Base-by-base conservation (phyloP, 2,329 filamentous ascomycete species). In the Diaporthe nobilis region DNA sequence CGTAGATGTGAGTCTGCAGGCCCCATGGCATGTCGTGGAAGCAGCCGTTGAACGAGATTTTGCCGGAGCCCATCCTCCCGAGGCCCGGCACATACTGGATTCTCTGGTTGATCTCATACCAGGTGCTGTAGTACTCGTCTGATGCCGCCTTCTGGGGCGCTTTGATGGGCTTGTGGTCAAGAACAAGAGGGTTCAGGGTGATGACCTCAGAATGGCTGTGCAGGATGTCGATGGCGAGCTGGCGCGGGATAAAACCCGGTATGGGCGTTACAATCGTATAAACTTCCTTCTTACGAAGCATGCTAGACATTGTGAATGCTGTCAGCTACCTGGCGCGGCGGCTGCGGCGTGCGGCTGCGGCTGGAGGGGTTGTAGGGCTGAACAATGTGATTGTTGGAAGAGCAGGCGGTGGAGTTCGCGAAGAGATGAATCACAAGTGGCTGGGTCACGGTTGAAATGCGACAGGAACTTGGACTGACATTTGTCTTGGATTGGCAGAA, bases 11-110 rank as follows among this genome's bases (percentile, higher is more conserved):
- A 13, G 91, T 93, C 84, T 94, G 92, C 76, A 94, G 84, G 4
- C 92, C 92, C 90, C 91, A 93, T 3, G 92, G 91, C 86, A 93
- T 90, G 82, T 94, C 89, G 81, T 94, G 92, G 82, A 94, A 94
- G 81, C 92, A 93, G 76, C 91, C 92, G 76, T 91, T 93, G 85
- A 94, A 94, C 63, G 86, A 88, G 83, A 94, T 92, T 80, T 90
- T 90, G 81, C 91, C 89, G 4, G 90, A 90, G 34, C 92, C 92
- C 76, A 92, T 87, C 83, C 87, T 91, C 78, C 92, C 92, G 73
- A 93, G 85, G 47, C 92, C 92, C 0, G 92, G 92, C 8, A 94
- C 85, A 79, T 91, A 90, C 81, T 93, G 92, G 76, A 94, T 92
- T 80, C 91, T 89, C 86, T 94, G 89, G 75, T 86, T 89, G 80